phyloP scores from a whole-genome alignment of 1,284 basidiomycete genomes.

The Sporisorium graminicola region DNA sequence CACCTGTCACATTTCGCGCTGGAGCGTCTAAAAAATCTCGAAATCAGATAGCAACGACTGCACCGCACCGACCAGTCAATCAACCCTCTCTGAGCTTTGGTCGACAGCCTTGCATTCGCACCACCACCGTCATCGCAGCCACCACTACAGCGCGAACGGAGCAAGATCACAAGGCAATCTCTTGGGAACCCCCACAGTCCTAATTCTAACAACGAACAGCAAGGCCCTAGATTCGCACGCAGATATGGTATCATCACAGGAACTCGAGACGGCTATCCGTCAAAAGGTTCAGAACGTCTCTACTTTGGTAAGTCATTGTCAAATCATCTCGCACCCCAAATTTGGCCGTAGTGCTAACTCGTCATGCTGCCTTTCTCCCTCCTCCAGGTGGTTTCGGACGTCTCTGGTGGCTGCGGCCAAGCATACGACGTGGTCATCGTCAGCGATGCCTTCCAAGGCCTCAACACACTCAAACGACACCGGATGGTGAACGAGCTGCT shows the following conservation, averaged over 20 bases:
- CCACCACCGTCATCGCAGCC: conserved; percentile 2
- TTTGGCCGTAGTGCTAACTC: neutral
- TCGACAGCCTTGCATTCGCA: neutral
- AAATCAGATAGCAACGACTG: conserved; percentile 1
- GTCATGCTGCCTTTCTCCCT: no score
- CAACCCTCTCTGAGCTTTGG: neutral
- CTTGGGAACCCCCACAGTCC: no score
- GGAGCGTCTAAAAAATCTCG: neutral
- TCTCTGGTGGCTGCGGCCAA: conserved; percentile 68
- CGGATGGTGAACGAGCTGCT: conserved; percentile 71
- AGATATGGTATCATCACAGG: conserved; percentile 64
- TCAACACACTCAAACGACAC: conserved; percentile 67
- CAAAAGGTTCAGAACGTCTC: conserved; percentile 60
- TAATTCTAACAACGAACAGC: no score
- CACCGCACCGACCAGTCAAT: no score
- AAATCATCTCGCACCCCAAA: neutral
- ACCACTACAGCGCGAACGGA: neutral
- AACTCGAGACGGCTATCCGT: conserved; percentile 67
- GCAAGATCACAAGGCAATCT: neutral
- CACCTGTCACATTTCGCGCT: neutral
- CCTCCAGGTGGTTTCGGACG: conserved; percentile 63
- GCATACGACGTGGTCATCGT: conserved; percentile 69
- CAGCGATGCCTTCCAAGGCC: conserved; percentile 61
- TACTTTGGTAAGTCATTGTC: conserved; percentile 32
- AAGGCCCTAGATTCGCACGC: neutral